Base-by-base conservation (phyloP, 2,329 filamentous ascomycete species). In the Graphilbum ipis-grandicollis region DNA sequence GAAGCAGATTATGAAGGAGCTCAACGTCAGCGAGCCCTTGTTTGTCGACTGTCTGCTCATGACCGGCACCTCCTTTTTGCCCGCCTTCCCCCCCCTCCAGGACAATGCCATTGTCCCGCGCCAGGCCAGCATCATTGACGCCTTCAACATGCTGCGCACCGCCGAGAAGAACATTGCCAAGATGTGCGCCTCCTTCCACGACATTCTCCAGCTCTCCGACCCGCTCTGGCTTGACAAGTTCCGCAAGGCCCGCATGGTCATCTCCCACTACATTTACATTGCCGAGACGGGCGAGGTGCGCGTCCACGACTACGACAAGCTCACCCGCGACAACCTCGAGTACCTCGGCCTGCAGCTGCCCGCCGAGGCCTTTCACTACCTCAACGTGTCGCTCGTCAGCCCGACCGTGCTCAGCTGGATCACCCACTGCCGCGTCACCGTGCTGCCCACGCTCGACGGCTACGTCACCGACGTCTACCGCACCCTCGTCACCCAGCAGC, bases 331-430 rank as follows among this genome's bases (percentile, higher is more conserved):
- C 52, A 77, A 90, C 45, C 82, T 92, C 51, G 78, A 88, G 50
- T 86, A 94, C 51, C 72, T 94, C 43, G 85, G 85, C n/a, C 72
- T 92, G 41, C 79, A 86, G 41, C 65, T 98, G 5, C 85, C 90
- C 0, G 75, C 85, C 30, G 90, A 98, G 56, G 65, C 96, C 15
- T 86, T 88, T 53, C 80, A 84, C 55, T 96, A 96, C 54, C 66
- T 94, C 35, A 85, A 84, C 40, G 76, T 71, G 36, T 90, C 84
- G 25, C 61, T 94, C 31, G 73, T 96, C 44, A 75, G 82, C 21
- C 67, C 84, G 19, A 74, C 82, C 34, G 65, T 93, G 28, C 68
- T 93, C 12, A 82, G 79, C 52, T 88, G 77, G 68, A 73, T 93
- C 47, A 79, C 82, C 5, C 79, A 83, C 37, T 75, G 79, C 44